phyloP scores from a whole-genome alignment of 768 basidiomycete species.

The Termitomyces bulborhizus region DNA sequence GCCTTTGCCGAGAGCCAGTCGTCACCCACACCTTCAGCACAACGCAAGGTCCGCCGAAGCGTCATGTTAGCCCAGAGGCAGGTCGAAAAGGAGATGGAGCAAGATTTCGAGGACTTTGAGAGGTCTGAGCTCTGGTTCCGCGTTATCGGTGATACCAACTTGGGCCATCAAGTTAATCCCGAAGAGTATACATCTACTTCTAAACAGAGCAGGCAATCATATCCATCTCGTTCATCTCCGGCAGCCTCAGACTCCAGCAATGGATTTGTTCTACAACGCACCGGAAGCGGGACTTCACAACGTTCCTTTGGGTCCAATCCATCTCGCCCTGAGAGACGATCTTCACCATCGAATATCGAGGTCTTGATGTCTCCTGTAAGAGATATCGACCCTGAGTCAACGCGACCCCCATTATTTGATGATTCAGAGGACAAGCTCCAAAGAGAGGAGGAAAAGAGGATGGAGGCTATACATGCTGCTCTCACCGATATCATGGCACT shows the following conservation, averaged over 20 bases:
- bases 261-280: conserved; percentile 33
- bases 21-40: conserved; percentile 32
- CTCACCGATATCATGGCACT: conserved; percentile 92
- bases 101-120: conserved; percentile 87
- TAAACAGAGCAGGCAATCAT: conserved; percentile 10
- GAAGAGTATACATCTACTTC: conserved; percentile 7
- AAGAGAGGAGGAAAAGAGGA: conserved; percentile 72
- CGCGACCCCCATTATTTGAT: conserved; percentile 73
- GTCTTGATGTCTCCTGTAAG: conserved; percentile 73
- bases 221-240: conserved; percentile 9
- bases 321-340: conserved; percentile 16
- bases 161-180: conserved; percentile 14
- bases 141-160: conserved; percentile 67
- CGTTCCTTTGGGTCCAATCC: conserved; percentile 24
- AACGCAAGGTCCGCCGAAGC: conserved; percentile 62
- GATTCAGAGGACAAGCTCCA: conserved; percentile 70
- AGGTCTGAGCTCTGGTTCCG: conserved; percentile 91
- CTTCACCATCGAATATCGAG: conserved; percentile 59
- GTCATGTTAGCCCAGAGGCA: conserved; percentile 83
- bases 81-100: conserved; percentile 85
- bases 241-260: conserved; percentile 25
- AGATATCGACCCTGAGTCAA: conserved; percentile 43
- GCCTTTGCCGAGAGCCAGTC: conserved; percentile 52
- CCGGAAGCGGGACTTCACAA: conserved; percentile 33
- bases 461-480: conserved; percentile 96